Conservation (phyloP, 2,329 filamentous ascomycete species). For the Trichoderma polysporum region DNA sequence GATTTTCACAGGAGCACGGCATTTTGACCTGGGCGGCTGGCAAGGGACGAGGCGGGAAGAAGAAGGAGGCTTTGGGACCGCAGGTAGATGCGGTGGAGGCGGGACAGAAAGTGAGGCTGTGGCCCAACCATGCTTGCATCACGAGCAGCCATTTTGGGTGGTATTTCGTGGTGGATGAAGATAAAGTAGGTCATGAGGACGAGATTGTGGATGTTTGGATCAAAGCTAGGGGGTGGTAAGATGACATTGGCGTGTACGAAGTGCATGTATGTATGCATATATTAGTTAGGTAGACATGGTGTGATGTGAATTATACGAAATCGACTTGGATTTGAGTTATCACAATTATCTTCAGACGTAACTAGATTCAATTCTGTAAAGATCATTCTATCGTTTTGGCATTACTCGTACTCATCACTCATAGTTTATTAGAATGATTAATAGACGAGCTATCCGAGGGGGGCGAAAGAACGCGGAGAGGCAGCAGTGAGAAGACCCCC, state of each 20-base stretch:
- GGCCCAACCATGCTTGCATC: conserved; percentile 82
- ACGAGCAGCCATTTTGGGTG: conserved; percentile 68
- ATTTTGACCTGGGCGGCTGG: conserved; percentile 58
- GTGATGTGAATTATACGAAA: neutral
- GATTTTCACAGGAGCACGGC: conserved; percentile 77
- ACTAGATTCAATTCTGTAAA: neutral
- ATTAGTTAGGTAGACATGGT: neutral
- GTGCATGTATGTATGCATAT: neutral
- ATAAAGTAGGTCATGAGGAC: conserved; percentile 51
- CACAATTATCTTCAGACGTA: neutral
- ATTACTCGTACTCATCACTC: neutral
- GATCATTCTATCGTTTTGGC: neutral
- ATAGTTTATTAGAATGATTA: neutral
- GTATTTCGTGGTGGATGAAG: conserved; percentile 72
- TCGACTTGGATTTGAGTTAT: neutral
- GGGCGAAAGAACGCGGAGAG: neutral
- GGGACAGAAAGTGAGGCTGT: conserved; percentile 68
- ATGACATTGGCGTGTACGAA: neutral
- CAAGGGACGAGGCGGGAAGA: conserved; percentile 16
- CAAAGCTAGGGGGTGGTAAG: conserved; percentile 30
- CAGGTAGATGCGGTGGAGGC: conserved; percentile 44
- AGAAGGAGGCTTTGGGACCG: conserved; percentile 31
- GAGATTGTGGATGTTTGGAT: conserved; percentile 73
- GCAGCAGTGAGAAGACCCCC: neutral
- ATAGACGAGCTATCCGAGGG: neutral